Base-by-base conservation (phyloP, 2,329 filamentous ascomycete species). In the Penicillium sp. region DNA sequence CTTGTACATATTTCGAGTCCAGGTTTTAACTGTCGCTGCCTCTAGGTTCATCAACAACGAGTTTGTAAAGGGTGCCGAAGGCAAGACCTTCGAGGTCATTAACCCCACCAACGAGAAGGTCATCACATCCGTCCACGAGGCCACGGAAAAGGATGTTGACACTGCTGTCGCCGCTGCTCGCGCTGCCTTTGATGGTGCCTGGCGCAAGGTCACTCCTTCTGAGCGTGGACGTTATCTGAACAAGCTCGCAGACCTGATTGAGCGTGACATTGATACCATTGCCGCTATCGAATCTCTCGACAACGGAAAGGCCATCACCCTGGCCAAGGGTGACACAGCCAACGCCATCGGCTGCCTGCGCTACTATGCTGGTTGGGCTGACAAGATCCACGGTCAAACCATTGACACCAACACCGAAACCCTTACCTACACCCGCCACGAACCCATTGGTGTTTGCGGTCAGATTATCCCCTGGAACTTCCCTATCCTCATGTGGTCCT, bases 381-480 rank as follows among this genome's bases (percentile, higher is more conserved):
- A 97, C 85, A 97, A 97, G 89, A 91, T 96, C 70, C 85, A 91
- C 82, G 92, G 92, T 79, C 92, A 93, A 85, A 91, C 92, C 66
- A 88, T 95, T 67, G 91, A 96, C 72, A 90, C 92, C 69, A 82
- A 85, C 72, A 85, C 87, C 60, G 90, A 92, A 69, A 91, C 88
- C 78, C 92, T 96, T 83, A 90, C 90, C 84, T 96, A 95, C 84
- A 93, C 91, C 70, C 84, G 86, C 75, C 87, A 88, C 70, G 92
- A 96, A 84, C 90, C 92, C 41, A 80, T 88, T 66, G 90, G 90
- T 79, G 90, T 93, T 66, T 95, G 91, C 78, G 92, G 89, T 76
- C 91, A 96, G 79, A 94, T 95, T 76, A 94, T 95, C 73, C 91
- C 91, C 69, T 93, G 91, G 91, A 93, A 93, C 84, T 94, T 93